Evolutionary conservation across 441 rosid species (phyloP).

Genomic region (Populus hybrid): DNA sequence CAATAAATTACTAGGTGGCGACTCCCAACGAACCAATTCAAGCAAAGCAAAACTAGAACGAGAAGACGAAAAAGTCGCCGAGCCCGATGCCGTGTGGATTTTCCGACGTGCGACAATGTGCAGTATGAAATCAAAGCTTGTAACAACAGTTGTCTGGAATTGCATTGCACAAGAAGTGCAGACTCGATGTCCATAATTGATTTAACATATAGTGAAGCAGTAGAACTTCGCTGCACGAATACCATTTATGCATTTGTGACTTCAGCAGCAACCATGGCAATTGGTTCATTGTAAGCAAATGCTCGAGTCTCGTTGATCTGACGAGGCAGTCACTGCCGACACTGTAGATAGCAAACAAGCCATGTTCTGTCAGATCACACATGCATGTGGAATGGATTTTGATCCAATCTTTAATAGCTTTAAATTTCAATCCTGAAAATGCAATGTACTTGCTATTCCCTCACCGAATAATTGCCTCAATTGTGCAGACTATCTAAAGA

Average conservation of each 20-base stretch:
- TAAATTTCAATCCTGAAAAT: background rate
- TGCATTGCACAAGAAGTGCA: background rate
- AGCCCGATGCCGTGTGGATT: too few relatives aligned
- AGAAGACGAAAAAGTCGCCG: too few relatives aligned
- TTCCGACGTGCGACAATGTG: too few relatives aligned
- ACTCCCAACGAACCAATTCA: too few relatives aligned
- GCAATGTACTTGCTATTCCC: background rate
- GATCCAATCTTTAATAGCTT: background rate
- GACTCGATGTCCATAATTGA: background rate
- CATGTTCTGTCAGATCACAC: background rate
- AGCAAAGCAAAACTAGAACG: too few relatives aligned
- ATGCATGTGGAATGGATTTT: background rate
- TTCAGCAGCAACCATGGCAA: too few relatives aligned
- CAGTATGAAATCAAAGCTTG: background rate
- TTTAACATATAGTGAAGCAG: background rate
- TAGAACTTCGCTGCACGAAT: background rate
- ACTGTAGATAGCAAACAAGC: background rate
- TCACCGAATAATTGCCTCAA: background rate
- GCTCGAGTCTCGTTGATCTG: too few relatives aligned
- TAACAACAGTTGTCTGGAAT: background rate
- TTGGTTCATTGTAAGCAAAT: too few relatives aligned
- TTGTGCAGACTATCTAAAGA: background rate
- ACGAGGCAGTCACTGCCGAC: too few relatives aligned
- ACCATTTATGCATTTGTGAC: too few relatives aligned
- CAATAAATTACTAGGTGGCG: too few relatives aligned